A percentile compares a stretch with the other conserved stretches of the same genome.
Evolutionary conservation across 2,329 filamentous ascomycete species (phyloP).

Genomic region (Fusarium sp.): DNA sequence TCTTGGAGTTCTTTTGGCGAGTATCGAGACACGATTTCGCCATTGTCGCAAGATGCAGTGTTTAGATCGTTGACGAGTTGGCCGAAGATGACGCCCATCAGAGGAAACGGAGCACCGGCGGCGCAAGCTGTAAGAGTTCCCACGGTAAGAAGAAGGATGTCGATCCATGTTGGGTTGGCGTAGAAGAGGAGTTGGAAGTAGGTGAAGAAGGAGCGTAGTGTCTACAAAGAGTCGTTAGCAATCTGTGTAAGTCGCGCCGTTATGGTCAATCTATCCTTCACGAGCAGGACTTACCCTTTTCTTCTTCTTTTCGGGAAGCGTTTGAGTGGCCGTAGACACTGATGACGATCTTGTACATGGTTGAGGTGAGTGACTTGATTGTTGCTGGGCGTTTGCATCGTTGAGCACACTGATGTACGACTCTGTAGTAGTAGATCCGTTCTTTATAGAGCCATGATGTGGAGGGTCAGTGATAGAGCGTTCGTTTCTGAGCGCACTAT

Average conservation of each 20-base stretch:
- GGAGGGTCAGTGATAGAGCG: neutral
- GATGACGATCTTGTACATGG: no score
- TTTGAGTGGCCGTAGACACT: no score
- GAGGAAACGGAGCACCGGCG: conserved; percentile 72
- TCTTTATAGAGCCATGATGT: neutral
- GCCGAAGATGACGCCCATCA: conserved; percentile 74
- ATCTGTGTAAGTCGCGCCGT: neutral
- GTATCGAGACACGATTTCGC: conserved; percentile 41
- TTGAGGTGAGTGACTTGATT: no score
- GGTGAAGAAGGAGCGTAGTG: conserved; percentile 47
- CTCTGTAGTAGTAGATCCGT: no score
- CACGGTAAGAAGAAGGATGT: conserved; percentile 57
- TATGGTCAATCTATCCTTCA: no score
- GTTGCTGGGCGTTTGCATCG: no score
- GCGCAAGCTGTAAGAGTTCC: conserved; percentile 63
- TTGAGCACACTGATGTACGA: no score
- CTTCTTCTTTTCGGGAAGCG: conserved; percentile 6
- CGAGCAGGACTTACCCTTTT: conserved; percentile 19
- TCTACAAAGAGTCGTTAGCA: conserved; percentile 23
- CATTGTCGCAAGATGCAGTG: conserved; percentile 62
- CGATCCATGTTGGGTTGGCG: conserved; percentile 58
- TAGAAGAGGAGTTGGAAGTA: conserved; percentile 62
- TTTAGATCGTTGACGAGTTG: conserved; percentile 73
- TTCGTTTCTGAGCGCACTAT: conserved; percentile 1
- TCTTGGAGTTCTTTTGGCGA: conserved; percentile 52